A percentile compares a stretch with the other conserved stretches of the same genome.
Conservation (phyloP, 208 protist species). For the Trichomonas vaginalis region DNA sequence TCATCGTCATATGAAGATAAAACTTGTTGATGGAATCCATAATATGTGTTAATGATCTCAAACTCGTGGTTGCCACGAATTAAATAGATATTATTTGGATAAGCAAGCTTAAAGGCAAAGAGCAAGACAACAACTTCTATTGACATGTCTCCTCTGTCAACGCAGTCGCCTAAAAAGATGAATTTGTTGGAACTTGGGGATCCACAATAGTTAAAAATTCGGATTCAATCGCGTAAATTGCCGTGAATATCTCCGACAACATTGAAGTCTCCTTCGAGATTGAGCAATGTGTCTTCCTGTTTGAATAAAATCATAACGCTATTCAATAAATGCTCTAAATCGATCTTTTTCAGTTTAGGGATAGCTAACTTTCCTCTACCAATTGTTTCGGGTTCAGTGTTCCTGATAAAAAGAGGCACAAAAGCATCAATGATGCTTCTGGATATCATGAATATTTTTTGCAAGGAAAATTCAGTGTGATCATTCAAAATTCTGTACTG, state of each 20-base stretch:
- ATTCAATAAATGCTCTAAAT: not conserved
- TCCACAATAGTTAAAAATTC: conserved; percentile 25
- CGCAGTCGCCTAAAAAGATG: conserved; percentile 28
- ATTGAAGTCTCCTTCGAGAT: not conserved
- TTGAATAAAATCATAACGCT: not conserved
- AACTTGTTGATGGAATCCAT: conserved; percentile 67
- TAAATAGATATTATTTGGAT: conserved; percentile 72
- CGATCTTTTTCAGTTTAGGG: not conserved
- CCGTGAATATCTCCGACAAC: conserved; percentile 35
- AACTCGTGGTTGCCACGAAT: conserved; percentile 94
- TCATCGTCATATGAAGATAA: not conserved
- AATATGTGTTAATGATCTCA: conserved; percentile 80
- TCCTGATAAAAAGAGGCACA: too few species aligned
- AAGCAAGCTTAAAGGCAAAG: not conserved
- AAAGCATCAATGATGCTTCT: too few species aligned
- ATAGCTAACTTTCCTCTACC: not conserved
- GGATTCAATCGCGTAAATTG: conserved; percentile 30
- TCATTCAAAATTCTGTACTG: too few species aligned
- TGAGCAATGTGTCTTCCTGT: not conserved
- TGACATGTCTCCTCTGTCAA: not conserved
- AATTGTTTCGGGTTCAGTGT: too few species aligned
- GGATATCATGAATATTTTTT: too few species aligned
- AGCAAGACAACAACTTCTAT: not conserved
- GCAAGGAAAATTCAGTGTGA: too few species aligned
- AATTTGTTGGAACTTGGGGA: conserved; percentile 13